Evolutionary conservation across 2,329 filamentous ascomycete species (phyloP).

Genomic region (Colletotrichum scovillei): DNA sequence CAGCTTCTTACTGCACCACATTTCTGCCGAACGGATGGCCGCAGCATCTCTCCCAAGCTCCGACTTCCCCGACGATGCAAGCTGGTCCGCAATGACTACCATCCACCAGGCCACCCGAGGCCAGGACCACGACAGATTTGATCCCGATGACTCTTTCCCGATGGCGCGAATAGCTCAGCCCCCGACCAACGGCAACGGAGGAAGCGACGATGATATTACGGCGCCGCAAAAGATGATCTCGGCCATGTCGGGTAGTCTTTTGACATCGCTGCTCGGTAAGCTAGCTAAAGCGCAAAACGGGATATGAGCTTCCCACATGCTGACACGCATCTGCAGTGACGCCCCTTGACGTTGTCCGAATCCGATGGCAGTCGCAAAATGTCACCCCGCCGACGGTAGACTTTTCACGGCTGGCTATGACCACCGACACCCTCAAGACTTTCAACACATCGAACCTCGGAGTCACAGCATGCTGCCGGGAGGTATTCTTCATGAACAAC

Average conservation of each 20-base stretch:
- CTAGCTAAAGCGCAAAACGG: constrained; percentile 11
- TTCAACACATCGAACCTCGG: constrained; percentile 85
- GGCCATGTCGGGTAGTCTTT: constrained; percentile 87
- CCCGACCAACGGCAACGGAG: constrained; percentile 33
- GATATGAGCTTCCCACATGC: constrained; percentile 10
- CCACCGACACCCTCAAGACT: constrained; percentile 70
- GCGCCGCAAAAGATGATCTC: constrained; percentile 94
- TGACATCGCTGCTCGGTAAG: constrained; percentile 90
- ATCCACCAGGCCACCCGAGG: constrained; percentile 27
- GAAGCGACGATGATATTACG: constrained; percentile 72
- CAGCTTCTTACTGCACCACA: neutral
- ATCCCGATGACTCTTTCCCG: constrained; percentile 43
- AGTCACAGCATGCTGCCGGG: constrained; percentile 93
- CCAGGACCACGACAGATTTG: constrained; percentile 44
- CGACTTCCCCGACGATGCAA: constrained; percentile 33
- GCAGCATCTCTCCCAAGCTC: constrained; percentile 11
- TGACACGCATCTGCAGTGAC: constrained; percentile 71
- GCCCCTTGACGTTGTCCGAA: constrained; percentile 94
- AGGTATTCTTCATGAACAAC: constrained; percentile 96
- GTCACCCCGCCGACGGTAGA: constrained; percentile 61
- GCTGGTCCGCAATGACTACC: constrained; percentile 31
- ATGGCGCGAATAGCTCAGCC: constrained; percentile 44
- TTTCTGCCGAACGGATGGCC: neutral
- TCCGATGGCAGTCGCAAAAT: constrained; percentile 90
- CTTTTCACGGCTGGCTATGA: constrained; percentile 66